Conservation (phyloP, 2,329 filamentous ascomycete genomes). For the Chalara sp. region DNA sequence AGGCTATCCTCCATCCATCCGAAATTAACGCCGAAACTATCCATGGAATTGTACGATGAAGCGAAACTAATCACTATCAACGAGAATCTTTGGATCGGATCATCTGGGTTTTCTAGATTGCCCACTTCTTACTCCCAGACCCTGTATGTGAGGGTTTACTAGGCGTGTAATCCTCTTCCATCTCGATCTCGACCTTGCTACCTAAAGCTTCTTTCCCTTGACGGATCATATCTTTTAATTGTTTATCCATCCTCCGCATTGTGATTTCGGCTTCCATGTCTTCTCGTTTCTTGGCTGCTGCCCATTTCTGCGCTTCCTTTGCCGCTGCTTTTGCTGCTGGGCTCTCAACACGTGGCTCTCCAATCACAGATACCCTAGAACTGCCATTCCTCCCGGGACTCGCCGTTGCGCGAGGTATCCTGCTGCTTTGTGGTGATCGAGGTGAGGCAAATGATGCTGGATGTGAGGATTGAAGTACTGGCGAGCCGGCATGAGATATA, state of each 20-base stretch:
- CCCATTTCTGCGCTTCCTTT: constrained; percentile 65
- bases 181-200: constrained; percentile 40
- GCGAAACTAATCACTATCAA: not conserved
- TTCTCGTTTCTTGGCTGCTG: constrained; percentile 63
- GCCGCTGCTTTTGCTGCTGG: constrained; percentile 29
- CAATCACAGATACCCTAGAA: not conserved
- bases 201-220: constrained; percentile 84
- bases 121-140: not conserved
- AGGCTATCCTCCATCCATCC: not conserved
- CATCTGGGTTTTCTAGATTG: constrained; percentile 9
- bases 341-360: not conserved
- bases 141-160: too few species aligned
- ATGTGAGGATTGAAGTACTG: constrained; percentile 33
- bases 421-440: constrained; percentile 31
- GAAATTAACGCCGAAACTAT: not conserved
- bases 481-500: constrained; percentile 41
- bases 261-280: constrained; percentile 74
- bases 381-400: constrained; percentile 4
- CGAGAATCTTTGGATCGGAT: not conserved
- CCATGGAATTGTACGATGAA: not conserved
- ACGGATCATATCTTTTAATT: constrained; percentile 78
- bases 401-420: constrained; percentile 12
- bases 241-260: constrained; percentile 71
- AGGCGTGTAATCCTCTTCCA: constrained; percentile 16
- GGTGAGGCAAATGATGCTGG: constrained; percentile 48